Evolutionary conservation across 345 rosid species (phyloP).

Genomic region (Sonneratia caseolaris): DNA sequence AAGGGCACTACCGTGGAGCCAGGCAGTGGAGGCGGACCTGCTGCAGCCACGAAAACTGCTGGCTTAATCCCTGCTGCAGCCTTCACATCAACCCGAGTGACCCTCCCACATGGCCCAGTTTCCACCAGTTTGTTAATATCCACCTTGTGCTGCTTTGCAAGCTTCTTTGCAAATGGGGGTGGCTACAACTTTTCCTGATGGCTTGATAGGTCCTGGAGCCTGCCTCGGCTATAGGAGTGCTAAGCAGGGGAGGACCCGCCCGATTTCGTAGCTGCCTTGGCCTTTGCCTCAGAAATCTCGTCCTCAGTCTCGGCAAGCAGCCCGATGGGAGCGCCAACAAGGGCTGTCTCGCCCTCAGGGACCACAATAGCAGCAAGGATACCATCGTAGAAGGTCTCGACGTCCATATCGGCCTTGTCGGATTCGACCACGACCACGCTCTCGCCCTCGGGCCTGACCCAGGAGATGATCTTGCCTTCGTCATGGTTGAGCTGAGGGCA

Average conservation of each 20-base stretch:
- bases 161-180: constrained; percentile 80
- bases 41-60: constrained; percentile 29
- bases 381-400: constrained; percentile 87
- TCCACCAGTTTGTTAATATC: constrained; percentile 52
- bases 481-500: constrained; percentile 96
- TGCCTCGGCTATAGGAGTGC: constrained; percentile 5
- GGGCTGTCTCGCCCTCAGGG: constrained; percentile 83
- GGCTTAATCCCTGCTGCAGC: constrained; percentile 66
- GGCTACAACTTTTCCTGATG: constrained; percentile 50
- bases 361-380: constrained; percentile 91
- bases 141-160: constrained; percentile 85
- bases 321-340: constrained; percentile 81
- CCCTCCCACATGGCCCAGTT: constrained; percentile 71
- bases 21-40: constrained; percentile 32
- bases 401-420: constrained; percentile 97
- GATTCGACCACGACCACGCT: constrained; percentile 95
- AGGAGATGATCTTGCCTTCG: constrained; percentile 93
- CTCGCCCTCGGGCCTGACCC: constrained; percentile 92
- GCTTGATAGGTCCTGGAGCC: constrained; percentile 23
- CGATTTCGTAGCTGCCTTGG: constrained; percentile 45
- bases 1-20: constrained; percentile 74
- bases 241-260: constrained; percentile 23
- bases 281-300: constrained; percentile 78
- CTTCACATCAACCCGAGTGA: constrained; percentile 69
- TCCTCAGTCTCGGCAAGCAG: constrained; percentile 78